Percentiles rank a stretch among this genome's conserved stretches.
Evolutionary conservation across 768 basidiomycete genomes (phyloP).

Genomic region (Boletus rubroflammeus): DNA sequence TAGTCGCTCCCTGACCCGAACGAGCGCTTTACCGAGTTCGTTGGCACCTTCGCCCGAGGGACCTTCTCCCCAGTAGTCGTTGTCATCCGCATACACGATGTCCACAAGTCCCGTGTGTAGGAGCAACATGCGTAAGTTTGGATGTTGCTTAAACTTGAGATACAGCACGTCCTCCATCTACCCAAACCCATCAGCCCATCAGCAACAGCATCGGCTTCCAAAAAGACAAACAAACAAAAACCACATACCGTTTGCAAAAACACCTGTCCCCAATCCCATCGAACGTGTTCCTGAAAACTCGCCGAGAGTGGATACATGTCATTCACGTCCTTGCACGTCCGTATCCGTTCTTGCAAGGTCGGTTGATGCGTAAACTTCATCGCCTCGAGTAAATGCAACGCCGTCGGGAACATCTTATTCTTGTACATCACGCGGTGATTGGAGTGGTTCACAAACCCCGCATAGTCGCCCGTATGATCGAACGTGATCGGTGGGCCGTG

Average conservation of each 20-base stretch:
- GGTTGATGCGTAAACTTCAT: constrained; percentile 58
- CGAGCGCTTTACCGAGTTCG: constrained; percentile 59
- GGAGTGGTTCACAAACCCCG: constrained; percentile 64
- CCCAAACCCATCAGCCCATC: not conserved
- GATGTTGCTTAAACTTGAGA: constrained; percentile 70
- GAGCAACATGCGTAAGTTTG: constrained; percentile 50
- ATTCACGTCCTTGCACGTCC: constrained; percentile 37
- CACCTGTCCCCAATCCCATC: constrained; percentile 53
- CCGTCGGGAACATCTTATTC: constrained; percentile 59
- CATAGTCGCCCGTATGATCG: constrained; percentile 38
- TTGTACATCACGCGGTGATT: constrained; percentile 56
- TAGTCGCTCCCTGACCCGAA: constrained; percentile 50
- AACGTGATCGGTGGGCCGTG: constrained; percentile 35
- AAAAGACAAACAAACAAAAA: not conserved
- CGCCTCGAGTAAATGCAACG: constrained; percentile 73
- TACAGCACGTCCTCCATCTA: constrained; percentile 70
- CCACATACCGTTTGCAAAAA: constrained; percentile 49
- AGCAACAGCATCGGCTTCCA: not conserved
- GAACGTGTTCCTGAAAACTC: constrained; percentile 35
- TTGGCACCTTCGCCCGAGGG: constrained; percentile 49
- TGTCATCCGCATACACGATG: constrained; percentile 54
- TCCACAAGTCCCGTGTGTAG: constrained; percentile 48
- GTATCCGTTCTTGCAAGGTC: constrained; percentile 55
- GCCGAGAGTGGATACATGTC: constrained; percentile 38
- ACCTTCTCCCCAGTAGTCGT: constrained; percentile 70